phyloP scores from a whole-genome alignment of 176 grass and related monocot genomes.

The Puccinellia tenuiflora region DNA sequence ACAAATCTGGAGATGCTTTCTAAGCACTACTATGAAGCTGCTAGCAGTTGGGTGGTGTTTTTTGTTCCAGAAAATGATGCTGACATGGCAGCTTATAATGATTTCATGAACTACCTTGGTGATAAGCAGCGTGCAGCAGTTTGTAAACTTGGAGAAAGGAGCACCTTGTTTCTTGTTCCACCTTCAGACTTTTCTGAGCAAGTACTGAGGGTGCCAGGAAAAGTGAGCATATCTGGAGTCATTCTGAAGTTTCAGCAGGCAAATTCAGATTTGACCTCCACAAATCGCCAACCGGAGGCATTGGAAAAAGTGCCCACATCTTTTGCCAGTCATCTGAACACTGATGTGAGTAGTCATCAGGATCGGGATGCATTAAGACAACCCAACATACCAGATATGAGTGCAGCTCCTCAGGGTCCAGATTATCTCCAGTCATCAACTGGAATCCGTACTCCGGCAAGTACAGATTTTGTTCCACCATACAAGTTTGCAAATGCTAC shows the following conservation, averaged over 20 bases:
- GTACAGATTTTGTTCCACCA: conserved; percentile 22
- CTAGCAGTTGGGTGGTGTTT: conserved; percentile 85
- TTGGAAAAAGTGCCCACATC: conserved; percentile 12
- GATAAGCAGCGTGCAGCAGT: conserved; percentile 95
- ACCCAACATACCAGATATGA: conserved; percentile 35
- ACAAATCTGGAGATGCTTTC: conserved; percentile 93
- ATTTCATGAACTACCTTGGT: conserved; percentile 95
- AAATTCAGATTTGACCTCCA: conserved; percentile 38
- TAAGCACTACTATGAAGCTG: conserved; percentile 87
- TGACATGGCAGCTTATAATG: conserved; percentile 84
- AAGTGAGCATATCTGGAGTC: conserved; percentile 94
- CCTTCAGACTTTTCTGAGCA: conserved; percentile 95
- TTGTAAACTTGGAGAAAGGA: conserved; percentile 78
- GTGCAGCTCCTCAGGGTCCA: conserved; percentile 37
- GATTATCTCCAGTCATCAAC: conserved; percentile 35
- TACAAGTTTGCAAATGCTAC: conserved; percentile 35
- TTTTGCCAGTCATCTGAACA: conserved; percentile 22
- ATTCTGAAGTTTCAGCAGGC: conserved; percentile 76
- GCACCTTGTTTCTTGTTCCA: conserved; percentile 88
- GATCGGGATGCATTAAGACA: conserved; percentile 30
- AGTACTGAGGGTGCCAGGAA: conserved; percentile 87
- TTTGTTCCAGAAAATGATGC: conserved; percentile 92
- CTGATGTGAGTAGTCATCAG: conserved; percentile 21
- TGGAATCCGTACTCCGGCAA: conserved; percentile 23
- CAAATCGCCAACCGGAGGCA: conserved; percentile 31